Evolutionary conservation across 2,329 filamentous ascomycete species (phyloP), one percentile per base, ranked within the genome.

Genomic region (Colletotrichum sp.): DNA sequence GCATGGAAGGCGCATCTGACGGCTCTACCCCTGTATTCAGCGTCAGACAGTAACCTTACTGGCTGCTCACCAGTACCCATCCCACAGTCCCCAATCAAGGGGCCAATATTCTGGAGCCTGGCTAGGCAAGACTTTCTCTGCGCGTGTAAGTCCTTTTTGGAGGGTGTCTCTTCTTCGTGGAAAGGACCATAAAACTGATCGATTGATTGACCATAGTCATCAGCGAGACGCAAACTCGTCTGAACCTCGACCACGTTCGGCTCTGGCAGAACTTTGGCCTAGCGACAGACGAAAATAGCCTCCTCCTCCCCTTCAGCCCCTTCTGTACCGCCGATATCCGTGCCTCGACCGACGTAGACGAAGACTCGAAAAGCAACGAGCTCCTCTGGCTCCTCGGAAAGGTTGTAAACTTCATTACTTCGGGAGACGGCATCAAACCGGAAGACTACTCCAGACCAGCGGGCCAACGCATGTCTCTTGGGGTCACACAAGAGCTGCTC

Each of bases 361-460:
- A 94, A 82, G 92, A 93, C 76, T 87, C 92, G 76, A 90, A 92
- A 69, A 90, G 89, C 55, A 94, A 94, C 78, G 90, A 90, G 0
- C 81, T 94, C 6, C 89, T 93, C 7, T 94, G 92, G 92, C 88
- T 94, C 10, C 86, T 92, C 74, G 90, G 91, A 8, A 93, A 93
- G 79, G 89, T 93, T 6, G 89, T 93, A 68, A 94, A 94, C 79
- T 93, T 90, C 80, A 89, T 93, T 71, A 91, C 89, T 3, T 87
- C 87, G 3, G 90, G 89, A 3, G 91, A 92, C 72, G 87, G 88
- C 6, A 83, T 90, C 4, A 39, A 12, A 2, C 16, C 63, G 2
- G 34, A 72, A 34, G 70, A 68, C 26, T 72, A 4, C 28, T 67
- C 52, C 4, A 43, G 32, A 6, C 70, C 63, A 16, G 32, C 18